A percentile compares a stretch with the other conserved stretches of the same genome.
Conservation (phyloP, 2,329 filamentous ascomycete genomes). For the Didymosphaeria variabile region DNA sequence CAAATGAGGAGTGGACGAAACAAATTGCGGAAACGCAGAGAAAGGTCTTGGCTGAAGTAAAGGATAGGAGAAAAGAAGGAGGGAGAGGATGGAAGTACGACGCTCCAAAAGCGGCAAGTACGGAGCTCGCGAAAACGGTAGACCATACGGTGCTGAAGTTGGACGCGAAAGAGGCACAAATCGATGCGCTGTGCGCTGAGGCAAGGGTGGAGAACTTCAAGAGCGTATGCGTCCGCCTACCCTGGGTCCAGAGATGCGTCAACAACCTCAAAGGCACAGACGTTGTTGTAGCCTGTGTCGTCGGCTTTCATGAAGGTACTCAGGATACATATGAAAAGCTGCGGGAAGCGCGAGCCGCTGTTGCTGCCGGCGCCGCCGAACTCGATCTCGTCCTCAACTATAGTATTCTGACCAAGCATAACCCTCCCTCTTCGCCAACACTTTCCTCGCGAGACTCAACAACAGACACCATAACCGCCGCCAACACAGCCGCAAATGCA, state of each 20-base stretch:
- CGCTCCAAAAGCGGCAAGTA: constrained; percentile 38
- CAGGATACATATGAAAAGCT: constrained; percentile 61
- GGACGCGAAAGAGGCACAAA: constrained; percentile 57
- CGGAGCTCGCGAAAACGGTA: constrained; percentile 49
- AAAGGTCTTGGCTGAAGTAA: constrained; percentile 38
- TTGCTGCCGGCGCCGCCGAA: constrained; percentile 62
- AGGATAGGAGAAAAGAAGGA: constrained; percentile 36
- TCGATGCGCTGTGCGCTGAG: constrained; percentile 65
- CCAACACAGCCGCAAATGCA: constrained; percentile 42
- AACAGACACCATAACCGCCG: constrained; percentile 44
- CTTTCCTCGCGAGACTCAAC: constrained; percentile 32
- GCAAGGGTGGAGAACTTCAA: constrained; percentile 59
- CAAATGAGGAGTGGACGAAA: constrained; percentile 55
- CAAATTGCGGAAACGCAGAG: constrained; percentile 51
- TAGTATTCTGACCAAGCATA: constrained; percentile 52
- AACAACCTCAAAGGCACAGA: constrained; percentile 58
- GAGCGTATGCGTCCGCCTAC: constrained; percentile 66
- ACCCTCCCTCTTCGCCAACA: constrained; percentile 27
- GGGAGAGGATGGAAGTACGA: constrained; percentile 30
- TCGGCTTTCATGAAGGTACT: constrained; percentile 69
- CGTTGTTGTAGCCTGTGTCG: constrained; percentile 65
- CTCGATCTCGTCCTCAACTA: constrained; percentile 69
- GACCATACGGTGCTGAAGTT: constrained; percentile 62
- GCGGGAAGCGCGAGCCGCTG: constrained; percentile 60
- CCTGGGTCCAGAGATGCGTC: constrained; percentile 61